phyloP scores from a whole-genome alignment of 768 basidiomycete species.

The Gloeopeniophorella convolvens region DNA sequence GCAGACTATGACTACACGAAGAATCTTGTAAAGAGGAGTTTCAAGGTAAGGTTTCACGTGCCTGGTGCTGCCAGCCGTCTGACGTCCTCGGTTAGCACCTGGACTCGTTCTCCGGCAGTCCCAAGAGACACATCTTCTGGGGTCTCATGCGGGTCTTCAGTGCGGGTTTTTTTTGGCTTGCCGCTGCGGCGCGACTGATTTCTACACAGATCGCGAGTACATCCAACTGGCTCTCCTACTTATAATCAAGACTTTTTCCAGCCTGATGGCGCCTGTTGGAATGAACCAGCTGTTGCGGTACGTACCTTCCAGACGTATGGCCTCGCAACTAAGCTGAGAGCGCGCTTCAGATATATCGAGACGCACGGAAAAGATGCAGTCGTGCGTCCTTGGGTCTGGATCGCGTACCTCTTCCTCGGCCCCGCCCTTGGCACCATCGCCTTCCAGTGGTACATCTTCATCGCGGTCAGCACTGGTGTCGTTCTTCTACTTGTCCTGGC shows the following conservation, averaged over 20 bases:
- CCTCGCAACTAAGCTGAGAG: neutral
- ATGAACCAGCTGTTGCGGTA: constrained; percentile 30
- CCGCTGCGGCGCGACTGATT: neutral
- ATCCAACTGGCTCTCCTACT: constrained; percentile 3
- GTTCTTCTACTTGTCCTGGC: neutral
- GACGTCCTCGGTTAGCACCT: constrained; percentile 22
- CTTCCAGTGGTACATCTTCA: constrained; percentile 49
- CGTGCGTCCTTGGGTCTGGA: constrained; percentile 67
- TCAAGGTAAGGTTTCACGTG: constrained; percentile 25
- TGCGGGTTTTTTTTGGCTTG: neutral
- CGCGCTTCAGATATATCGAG: constrained; percentile 48
- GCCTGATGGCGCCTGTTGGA: constrained; percentile 27
- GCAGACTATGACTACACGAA: constrained; percentile 40
- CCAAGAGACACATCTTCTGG: constrained; percentile 24
- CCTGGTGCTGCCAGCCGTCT: neutral
- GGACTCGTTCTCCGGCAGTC: constrained; percentile 22
- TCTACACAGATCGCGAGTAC: constrained; percentile 15
- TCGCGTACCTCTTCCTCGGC: constrained; percentile 43
- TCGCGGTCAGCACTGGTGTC: constrained; percentile 22
- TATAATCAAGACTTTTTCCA: constrained; percentile 14
- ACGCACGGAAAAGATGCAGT: constrained; percentile 39
- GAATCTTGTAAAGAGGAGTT: constrained; percentile 30
- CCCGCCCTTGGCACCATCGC: constrained; percentile 37
- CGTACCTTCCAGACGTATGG: neutral
- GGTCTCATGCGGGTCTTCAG: constrained; percentile 23